Evolutionary conservation across 345 rosid genomes (phyloP).

Genomic region (Microcos paniculata): DNA sequence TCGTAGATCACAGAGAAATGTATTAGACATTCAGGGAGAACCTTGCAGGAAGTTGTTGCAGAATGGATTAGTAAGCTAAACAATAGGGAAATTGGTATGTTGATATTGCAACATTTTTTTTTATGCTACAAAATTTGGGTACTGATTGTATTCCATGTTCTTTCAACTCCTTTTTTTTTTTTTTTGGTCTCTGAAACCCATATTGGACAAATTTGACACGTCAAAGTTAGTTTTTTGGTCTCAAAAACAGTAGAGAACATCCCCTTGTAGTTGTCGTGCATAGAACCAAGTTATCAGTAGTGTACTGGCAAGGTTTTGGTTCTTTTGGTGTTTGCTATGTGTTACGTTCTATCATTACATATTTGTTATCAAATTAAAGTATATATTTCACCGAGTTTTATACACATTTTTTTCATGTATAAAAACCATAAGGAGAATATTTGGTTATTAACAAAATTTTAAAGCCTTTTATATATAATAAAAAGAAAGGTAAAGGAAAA

Average conservation of each 20-base stretch:
- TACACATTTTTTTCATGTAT: background rate
- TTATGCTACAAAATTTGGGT: background rate
- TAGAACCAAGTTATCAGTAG: background rate
- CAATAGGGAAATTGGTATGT: conserved; percentile 74
- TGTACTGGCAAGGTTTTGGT: background rate
- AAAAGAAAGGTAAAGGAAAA: background rate
- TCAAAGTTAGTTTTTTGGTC: background rate
- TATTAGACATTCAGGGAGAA: conserved; percentile 57
- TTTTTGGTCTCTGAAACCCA: background rate
- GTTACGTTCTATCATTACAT: background rate
- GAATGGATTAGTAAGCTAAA: conserved; percentile 66
- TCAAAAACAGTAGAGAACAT: background rate
- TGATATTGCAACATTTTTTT: background rate
- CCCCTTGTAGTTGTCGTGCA: background rate
- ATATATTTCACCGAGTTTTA: background rate
- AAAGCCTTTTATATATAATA: background rate
- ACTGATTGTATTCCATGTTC: background rate
- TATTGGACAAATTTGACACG: background rate
- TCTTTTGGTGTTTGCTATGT: background rate
- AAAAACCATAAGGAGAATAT: background rate
- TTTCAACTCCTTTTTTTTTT: background rate
- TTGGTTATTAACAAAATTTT: background rate
- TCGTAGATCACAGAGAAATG: conserved; percentile 75
- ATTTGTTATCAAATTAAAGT: background rate
- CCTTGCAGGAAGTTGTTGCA: conserved; percentile 62